Evolutionary conservation across 768 basidiomycete species (phyloP), one percentile per base, ranked within the genome.

Genomic region (Glaciozyma martinii): DNA sequence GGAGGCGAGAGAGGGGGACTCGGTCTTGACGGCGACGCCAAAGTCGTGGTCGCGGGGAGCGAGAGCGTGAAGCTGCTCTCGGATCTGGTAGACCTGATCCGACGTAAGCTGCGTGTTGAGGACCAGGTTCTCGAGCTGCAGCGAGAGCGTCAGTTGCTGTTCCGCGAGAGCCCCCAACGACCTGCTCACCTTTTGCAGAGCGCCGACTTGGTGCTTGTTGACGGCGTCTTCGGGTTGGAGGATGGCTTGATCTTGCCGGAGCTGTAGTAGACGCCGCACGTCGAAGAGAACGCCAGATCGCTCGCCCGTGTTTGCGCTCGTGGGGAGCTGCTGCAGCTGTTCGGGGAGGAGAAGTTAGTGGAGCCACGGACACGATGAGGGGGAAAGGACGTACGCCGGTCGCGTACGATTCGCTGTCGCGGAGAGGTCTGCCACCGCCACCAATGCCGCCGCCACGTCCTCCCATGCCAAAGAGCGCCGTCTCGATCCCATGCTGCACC

Each of bases 401-500:
- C 25, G 27, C 8, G 42, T 44, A 57, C 12, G 21, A 27, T 15
- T 57, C 56, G 19, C 29, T 57, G 8, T 57, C 56, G 21, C 27
- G 13, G 4, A 54, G 29, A 10, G 53, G 18, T 9, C 53, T 25
- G 30, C 53, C 53, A 10, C 56, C 56, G 2, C 37, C 56, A 3
- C 42, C 42, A 25, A 27, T 44, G 0, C 42, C 56, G 27, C 56
- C 42, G 27, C 56, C 37, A 3, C 37, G 13, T 25, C 60, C 68
- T 5, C 59, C 58, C 23, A 74, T 65, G 1, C 78, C 78, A 68
- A 76, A 80, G 16, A 79, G 71, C 23, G 72, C 74, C 37, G 60
- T 82, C 76, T 98, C 95, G 66, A 98, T 88, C 21, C 85, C 83
- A 50, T 84, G 78, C 75, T 97, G 92, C 25, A 88, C 82, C 3